Base-by-base conservation (phyloP, 2,329 filamentous ascomycete genomes). In the Thermoascus crustaceus region DNA sequence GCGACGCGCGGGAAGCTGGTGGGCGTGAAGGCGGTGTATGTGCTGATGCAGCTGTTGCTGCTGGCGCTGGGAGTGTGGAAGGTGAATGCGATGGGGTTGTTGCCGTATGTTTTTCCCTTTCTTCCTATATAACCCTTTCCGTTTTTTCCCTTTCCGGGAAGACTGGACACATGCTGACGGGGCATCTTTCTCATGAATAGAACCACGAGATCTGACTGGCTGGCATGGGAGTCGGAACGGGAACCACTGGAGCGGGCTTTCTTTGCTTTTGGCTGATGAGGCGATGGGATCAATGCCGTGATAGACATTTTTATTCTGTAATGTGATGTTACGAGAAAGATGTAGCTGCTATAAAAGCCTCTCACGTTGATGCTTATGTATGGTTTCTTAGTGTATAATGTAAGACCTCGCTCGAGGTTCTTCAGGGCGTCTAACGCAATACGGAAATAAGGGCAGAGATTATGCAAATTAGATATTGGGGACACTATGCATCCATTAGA, bases 161-260 rank as follows among this genome's bases (percentile, higher is more conserved):
- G 7, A 20, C 39, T 20, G 14, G 17, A 32, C n/a, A 25, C 19
- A 30, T 36, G 35, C 48, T 60, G 42, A 60, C 44, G 11, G 21
- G 25, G 17, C 9, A 9, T 31, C 18, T 30, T 27, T 18, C 21
- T 11, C 18, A 22, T 7, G 18, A 14, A 41, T 37, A 91, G 85
- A 51, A 98, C 91, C 35, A 96, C 91, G 40, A 80, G 86, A 57
- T 94, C 87, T 47, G 91, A 98, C 62, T 98, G 91, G 91, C 69
- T 98, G 52, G 89, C 89, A 38, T 98, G 91, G 91, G 91, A 98
- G 60, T 71, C 72, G 11, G 78, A 83, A 57, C 74, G 84, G 54
- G 71, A 78, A 45, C 74, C 81, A 10, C 49, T 82, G 43, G 82
- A 88, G 56, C 65, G 71, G 43, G 78, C 80, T 6, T 71, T 80